A percentile compares a stretch with the other conserved stretches of the same genome.
These are phyloP conservation scores for Gossypium gossypioides DNA, from an alignment of 441 rosid genomes.

Conservation along the genomic window DNA sequence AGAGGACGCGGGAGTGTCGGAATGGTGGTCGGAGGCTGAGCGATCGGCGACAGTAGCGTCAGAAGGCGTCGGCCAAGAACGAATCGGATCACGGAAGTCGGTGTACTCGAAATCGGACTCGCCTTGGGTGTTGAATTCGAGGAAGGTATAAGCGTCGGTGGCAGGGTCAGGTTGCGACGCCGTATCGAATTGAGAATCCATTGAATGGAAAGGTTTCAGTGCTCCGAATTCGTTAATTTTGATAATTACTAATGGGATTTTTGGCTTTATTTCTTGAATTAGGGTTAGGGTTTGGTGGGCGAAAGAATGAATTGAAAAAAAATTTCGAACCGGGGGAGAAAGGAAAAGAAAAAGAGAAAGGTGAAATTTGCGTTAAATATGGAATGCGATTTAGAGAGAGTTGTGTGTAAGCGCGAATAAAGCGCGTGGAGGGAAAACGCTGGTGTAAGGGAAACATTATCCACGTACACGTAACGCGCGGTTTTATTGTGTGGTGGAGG, in stretches of 20 bases:
- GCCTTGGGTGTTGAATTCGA: conserved; percentile 93
- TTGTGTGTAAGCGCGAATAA: neutral
- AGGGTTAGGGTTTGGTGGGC: conserved; percentile 52
- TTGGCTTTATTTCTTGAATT: conserved; percentile 12
- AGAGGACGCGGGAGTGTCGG: conserved; percentile 30
- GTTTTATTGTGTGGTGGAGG: neutral
- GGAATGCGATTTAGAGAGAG: neutral
- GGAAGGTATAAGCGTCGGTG: conserved; percentile 78
- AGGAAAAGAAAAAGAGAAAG: neutral
- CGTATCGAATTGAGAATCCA: conserved; percentile 85
- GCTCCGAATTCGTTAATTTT: neutral
- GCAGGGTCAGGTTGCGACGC: conserved; percentile 90
- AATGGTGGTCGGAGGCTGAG: conserved; percentile 26
- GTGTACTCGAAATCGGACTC: conserved; percentile 89
- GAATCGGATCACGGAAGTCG: conserved; percentile 64
- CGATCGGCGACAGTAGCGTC: conserved; percentile 49
- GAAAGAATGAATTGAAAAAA: neutral
- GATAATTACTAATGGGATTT: conserved; percentile 20
- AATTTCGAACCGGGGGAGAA: neutral
- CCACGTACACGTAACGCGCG: neutral
- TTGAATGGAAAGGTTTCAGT: conserved; percentile 20
- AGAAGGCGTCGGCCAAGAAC: conserved; percentile 80
- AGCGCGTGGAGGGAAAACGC: neutral
- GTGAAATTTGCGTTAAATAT: conserved; percentile 1
- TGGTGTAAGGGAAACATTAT: neutral